Percentiles rank a stretch among this genome's conserved stretches.
phyloP scores from a whole-genome alignment of 257 asterid species.

The Galeopsis tetrahit region DNA sequence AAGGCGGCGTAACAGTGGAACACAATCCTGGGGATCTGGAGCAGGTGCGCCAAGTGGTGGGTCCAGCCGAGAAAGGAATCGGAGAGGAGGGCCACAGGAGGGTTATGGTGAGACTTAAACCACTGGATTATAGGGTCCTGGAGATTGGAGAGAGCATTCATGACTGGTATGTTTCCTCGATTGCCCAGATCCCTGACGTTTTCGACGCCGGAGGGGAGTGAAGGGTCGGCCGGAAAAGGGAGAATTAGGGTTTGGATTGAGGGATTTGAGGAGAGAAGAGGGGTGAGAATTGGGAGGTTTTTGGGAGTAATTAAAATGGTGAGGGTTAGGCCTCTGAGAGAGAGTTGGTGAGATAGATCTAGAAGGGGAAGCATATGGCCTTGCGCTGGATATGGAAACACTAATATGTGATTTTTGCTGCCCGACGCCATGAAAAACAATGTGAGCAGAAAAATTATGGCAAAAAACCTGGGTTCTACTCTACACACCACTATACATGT shows the following conservation, averaged over 20 bases:
- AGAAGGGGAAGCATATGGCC: conserved; percentile 74
- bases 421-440: conserved; percentile 33
- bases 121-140: conserved; percentile 53
- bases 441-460: too few relatives aligned
- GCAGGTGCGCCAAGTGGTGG: conserved; percentile 44
- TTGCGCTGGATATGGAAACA: conserved; percentile 80
- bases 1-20: conserved; percentile 47
- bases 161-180: conserved; percentile 48
- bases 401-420: conserved; percentile 46
- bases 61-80: conserved; percentile 90
- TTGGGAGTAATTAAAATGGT: conserved; percentile 64
- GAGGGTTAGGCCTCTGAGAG: conserved; percentile 45
- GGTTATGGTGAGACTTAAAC: conserved; percentile 50
- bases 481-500: too few relatives aligned
- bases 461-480: too few relatives aligned
- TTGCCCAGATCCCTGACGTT: conserved; percentile 65
- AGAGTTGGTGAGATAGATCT: conserved; percentile 62
- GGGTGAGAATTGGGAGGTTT: conserved; percentile 51
- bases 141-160: conserved; percentile 55
- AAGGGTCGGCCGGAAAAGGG: conserved; percentile 64
- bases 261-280: conserved; percentile 54
- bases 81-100: conserved; percentile 66
- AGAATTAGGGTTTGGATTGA: conserved; percentile 50
- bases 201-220: conserved; percentile 66
- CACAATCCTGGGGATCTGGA: conserved; percentile 54